Conservation (phyloP, 1,284 basidiomycete genomes). For the Puccinia polysora region DNA sequence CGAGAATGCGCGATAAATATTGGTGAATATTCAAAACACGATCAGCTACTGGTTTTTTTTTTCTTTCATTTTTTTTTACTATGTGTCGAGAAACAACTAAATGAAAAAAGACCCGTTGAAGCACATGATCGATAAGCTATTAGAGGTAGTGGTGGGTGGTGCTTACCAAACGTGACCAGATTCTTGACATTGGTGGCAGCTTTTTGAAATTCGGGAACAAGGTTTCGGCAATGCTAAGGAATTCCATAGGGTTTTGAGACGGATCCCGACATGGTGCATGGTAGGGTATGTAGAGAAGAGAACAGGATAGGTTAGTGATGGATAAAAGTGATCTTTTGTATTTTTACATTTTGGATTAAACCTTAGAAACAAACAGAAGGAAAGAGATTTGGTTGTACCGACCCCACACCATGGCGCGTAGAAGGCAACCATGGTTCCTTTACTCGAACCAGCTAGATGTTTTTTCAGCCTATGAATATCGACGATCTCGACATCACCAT, state of each 20-base stretch:
- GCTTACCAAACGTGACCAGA: slow-evolving; percentile 30
- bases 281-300: neutral
- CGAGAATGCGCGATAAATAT: too few relatives aligned
- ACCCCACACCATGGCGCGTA: slow-evolving; percentile 42
- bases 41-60: too few relatives aligned
- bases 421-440: slow-evolving; percentile 35
- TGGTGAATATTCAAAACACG: too few relatives aligned
- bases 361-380: neutral
- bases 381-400: neutral
- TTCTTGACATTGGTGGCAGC: slow-evolving; percentile 39
- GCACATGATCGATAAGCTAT: neutral
- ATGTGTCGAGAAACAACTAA: neutral
- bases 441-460: slow-evolving; percentile 34
- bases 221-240: slow-evolving; percentile 36
- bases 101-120: neutral
- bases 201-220: slow-evolving; percentile 34
- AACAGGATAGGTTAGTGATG: neutral
- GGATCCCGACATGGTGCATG: neutral
- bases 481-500: slow-evolving; percentile 22
- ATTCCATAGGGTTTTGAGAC: neutral
- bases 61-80: too few relatives aligned
- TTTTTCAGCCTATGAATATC: slow-evolving; percentile 22
- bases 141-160: neutral
- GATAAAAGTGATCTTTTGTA: too few relatives aligned
- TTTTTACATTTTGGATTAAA: too few relatives aligned